Conservation (phyloP, 2,329 filamentous ascomycete species). For the Cucurbitaria berberidis region DNA sequence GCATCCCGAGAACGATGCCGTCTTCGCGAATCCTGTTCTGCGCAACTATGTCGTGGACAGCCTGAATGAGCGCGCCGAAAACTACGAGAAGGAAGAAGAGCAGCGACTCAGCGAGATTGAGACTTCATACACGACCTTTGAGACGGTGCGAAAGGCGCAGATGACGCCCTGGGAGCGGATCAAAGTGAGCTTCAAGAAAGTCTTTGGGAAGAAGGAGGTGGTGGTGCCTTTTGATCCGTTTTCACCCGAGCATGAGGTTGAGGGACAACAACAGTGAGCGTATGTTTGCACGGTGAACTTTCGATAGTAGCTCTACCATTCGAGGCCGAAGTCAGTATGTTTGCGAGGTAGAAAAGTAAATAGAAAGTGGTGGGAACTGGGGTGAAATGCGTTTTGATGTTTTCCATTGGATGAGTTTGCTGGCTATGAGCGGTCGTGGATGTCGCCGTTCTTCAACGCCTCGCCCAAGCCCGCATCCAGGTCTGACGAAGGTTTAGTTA, state of each 20-base stretch:
- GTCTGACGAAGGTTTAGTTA: too few relatives aligned
- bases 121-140: background rate
- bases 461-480: background rate
- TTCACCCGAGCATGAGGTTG: background rate
- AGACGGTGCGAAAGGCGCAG: slow-evolving; percentile 2
- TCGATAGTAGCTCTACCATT: background rate
- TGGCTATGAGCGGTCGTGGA: too few relatives aligned
- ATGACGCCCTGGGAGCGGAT: slow-evolving; percentile 8
- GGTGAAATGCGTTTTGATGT: too few relatives aligned
- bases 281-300: too few relatives aligned
- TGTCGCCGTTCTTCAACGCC: too few relatives aligned
- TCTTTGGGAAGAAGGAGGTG: slow-evolving; percentile 9
- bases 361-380: too few relatives aligned
- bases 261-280: background rate
- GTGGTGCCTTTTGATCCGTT: slow-evolving; percentile 16
- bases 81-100: slow-evolving; percentile 15
- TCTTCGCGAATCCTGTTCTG: background rate
- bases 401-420: too few relatives aligned
- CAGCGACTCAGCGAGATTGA: slow-evolving; percentile 6
- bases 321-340: too few relatives aligned
- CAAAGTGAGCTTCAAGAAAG: slow-evolving; percentile 1
- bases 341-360: too few relatives aligned
- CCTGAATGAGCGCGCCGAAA: slow-evolving; percentile 1
- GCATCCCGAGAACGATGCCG: slow-evolving; percentile 16
- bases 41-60: background rate